phyloP scores from a whole-genome alignment of 2,329 filamentous ascomycete genomes.

The Colletotrichum kahawae region DNA sequence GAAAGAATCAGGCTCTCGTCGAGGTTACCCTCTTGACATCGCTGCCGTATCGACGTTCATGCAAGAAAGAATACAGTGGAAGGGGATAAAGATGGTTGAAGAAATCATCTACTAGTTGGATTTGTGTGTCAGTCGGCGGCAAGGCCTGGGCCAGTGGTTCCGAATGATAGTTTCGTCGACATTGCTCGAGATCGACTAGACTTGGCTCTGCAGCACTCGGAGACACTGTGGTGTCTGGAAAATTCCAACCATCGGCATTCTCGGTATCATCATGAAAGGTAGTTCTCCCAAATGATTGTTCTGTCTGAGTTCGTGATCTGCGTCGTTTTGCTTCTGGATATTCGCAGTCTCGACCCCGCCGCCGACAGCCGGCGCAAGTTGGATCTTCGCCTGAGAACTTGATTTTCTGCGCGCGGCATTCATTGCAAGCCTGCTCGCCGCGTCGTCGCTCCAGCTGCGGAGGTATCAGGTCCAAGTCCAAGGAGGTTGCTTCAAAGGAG shows the following conservation, averaged over 20 bases:
- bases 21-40: neutral
- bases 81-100: slow-evolving; percentile 26
- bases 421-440: neutral
- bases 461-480: neutral
- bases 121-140: slow-evolving; percentile 6
- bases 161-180: neutral
- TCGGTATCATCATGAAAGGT: neutral
- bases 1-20: slow-evolving; percentile 15
- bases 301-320: neutral
- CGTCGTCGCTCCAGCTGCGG: neutral
- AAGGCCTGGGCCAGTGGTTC: neutral
- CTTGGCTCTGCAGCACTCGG: neutral
- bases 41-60: neutral
- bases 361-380: neutral
- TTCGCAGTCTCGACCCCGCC: neutral
- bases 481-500: neutral
- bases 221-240: neutral
- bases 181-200: neutral
- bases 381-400: neutral
- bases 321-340: neutral
- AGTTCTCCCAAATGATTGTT: neutral
- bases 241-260: neutral
- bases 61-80: slow-evolving; percentile 19
- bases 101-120: slow-evolving; percentile 25
- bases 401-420: neutral